Base-by-base conservation (phyloP, 305 asterid species). In the Rubia tinctorum region DNA sequence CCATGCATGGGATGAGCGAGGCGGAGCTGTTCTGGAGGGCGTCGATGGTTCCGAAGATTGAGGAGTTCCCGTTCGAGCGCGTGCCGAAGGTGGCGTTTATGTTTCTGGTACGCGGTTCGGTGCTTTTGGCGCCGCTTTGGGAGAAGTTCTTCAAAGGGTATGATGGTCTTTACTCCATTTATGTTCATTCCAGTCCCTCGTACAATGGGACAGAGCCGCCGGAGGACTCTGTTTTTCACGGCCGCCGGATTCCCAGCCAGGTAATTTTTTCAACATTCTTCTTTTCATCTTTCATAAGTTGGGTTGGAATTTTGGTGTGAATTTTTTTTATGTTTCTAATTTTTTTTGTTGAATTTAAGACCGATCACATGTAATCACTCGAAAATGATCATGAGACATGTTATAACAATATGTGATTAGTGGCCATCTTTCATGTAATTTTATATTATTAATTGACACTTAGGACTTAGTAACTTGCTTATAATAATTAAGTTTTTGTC, bases 61-160 rank as follows among this genome's bases (percentile, higher is more conserved):
- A 73, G 56, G 85, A 86, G 15, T 74, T 51, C 47, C 96, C 97
- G 8, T 84, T 84, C 68, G 1, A 77, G 25, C 77, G 80, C 7
- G 86, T 80, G 30, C 96, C 96, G 0, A 93, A 89, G 77, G 78
- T 91, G 6, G 97, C 97, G 8, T 93, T 93, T 85, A 88, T 93
- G 98, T 93, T 90, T 82, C 66, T 93, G 83, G 86, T 86, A 0
- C 78, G 84, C 69, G 96, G 96, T 66, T 83, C 86, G 59, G 82
- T 93, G 77, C 22, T 79, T 14, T 73, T 93, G 66, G 88, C 97
- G 13, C 95, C 96, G 27, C 73, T 93, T 1, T 93, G 98, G 98
- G 97, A 91, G 87, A 80, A 62, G 30, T 91, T 94, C 80, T 94
- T 94, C 27, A 69, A 83, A 68, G 97, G 97, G 40, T 44, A 90